These are phyloP conservation scores for Pisolithus thermaeus DNA, from an alignment of 1,284 basidiomycete species.

Conservation along the genomic window DNA sequence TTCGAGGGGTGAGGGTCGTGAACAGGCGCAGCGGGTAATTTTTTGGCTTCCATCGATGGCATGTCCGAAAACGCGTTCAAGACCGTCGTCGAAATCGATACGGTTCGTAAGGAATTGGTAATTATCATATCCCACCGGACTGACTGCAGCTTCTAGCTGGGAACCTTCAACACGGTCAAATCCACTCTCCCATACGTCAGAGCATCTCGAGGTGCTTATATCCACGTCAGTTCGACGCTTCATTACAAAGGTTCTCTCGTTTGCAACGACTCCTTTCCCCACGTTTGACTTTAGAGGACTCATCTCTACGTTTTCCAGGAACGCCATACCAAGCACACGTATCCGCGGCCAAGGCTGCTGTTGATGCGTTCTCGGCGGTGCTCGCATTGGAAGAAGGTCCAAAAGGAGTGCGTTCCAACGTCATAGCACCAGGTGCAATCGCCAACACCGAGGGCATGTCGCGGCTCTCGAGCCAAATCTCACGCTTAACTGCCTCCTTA, in stretches of 20 bases:
- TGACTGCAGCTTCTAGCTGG: conserved; percentile 45
- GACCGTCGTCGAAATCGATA: conserved; percentile 93
- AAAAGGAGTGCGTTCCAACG: conserved; percentile 89
- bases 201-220: conserved; percentile 72
- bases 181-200: conserved; percentile 77
- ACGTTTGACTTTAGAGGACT: background rate
- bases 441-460: conserved; percentile 78
- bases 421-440: conserved; percentile 88
- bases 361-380: conserved; percentile 83
- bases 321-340: conserved; percentile 93
- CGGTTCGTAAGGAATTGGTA: conserved; percentile 41
- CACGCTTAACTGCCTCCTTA: background rate
- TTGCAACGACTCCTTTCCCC: background rate
- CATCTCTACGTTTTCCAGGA: conserved; percentile 32
- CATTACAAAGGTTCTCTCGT: conserved; percentile 68
- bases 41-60: conserved; percentile 76
- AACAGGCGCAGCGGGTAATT: conserved; percentile 87
- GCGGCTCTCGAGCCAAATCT: conserved; percentile 46
- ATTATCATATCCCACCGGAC: background rate
- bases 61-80: conserved; percentile 86
- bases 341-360: conserved; percentile 90
- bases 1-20: background rate
- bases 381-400: conserved; percentile 94
- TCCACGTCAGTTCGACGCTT: conserved; percentile 88
- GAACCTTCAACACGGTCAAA: conserved; percentile 93